Evolutionary conservation across 495 filamentous ascomycete genomes (phyloP).

Genomic region (Penicillium crystallinum): DNA sequence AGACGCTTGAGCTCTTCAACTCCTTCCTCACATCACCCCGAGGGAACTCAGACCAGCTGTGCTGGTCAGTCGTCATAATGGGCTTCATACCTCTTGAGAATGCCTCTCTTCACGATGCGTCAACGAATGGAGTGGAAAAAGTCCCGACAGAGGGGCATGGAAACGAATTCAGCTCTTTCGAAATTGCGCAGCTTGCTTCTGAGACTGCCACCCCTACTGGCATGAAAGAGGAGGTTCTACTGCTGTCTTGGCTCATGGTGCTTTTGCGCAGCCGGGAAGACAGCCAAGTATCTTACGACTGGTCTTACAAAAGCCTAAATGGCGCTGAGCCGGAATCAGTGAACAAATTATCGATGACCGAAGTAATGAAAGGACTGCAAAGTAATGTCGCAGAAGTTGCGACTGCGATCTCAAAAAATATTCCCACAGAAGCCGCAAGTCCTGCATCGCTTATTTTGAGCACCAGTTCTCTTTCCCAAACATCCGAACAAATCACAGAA

Average conservation of each 20-base stretch:
- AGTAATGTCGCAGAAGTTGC: slow-evolving; percentile 17
- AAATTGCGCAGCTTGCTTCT: slow-evolving; percentile 15
- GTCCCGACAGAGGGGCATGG: neutral
- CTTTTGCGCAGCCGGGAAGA: slow-evolving; percentile 38
- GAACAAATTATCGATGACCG: slow-evolving; percentile 15
- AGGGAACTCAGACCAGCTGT: slow-evolving; percentile 8
- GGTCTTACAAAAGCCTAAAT: slow-evolving; percentile 23
- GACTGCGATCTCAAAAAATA: slow-evolving; percentile 15
- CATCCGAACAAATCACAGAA: slow-evolving; percentile 13
- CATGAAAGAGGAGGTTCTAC: slow-evolving; percentile 35
- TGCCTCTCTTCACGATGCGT: neutral
- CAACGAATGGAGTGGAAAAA: slow-evolving; percentile 1
- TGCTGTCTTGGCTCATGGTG: slow-evolving; percentile 42
- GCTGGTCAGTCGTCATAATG: slow-evolving; percentile 22
- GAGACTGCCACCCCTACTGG: slow-evolving; percentile 15
- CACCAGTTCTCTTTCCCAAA: slow-evolving; percentile 21
- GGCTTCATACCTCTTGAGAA: slow-evolving; percentile 21
- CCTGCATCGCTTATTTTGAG: slow-evolving; percentile 27
- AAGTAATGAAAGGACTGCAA: slow-evolving; percentile 24
- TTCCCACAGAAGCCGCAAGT: slow-evolving; percentile 4
- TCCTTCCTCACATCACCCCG: slow-evolving; percentile 2
- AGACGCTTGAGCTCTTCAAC: slow-evolving; percentile 4
- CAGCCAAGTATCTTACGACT: slow-evolving; percentile 31
- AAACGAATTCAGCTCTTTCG: slow-evolving; percentile 13
- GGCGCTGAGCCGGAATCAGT: neutral